Base-by-base conservation (phyloP, 2,329 filamentous ascomycete genomes). In the Pseudofabraea citricarpa region DNA sequence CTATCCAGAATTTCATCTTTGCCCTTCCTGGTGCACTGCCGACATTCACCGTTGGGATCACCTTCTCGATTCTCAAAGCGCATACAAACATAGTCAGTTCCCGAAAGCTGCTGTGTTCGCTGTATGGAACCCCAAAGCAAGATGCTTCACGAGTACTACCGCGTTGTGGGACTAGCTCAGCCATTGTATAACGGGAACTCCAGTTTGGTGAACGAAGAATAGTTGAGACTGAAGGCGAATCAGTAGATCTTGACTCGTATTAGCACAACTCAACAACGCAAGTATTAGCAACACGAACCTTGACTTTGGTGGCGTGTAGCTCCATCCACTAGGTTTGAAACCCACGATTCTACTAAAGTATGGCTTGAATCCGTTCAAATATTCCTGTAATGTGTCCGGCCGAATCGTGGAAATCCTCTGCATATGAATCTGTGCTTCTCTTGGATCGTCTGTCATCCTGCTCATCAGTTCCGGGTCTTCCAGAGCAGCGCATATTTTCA, bases 341-440 rank as follows among this genome's bases (percentile, higher is more conserved):
- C 90, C 93, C 15, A 97, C 85, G 36, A 95, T 81, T 41, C 87
- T 84, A 12, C 81, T 81, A 63, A 97, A 98, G 54, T 88, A 82
- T 6, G 86, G 83, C 50, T 84, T 85, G 68, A 89, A 87, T 26
- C 78, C 74, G 55, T 84, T 79, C 5, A 97, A 77, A 57, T 98
- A 98, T 48, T 95, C 90, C 51, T 88, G 82, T 1, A 98, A 74
- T 0, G 91, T 95, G 53, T 96, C 90, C 24, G 90, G 83, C 20
- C 90, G 83, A 53, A 98, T 90, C 64, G 97, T 91, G 74, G 93
- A 93, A 8, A 98, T 74, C 56, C 87, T 90, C 56, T 95, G 94
- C 90, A 98, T 96, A 66, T 98, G 93, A 0, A 98, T 90, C 64
- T 97, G 91, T 0, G 93, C 93, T 56, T 88, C 87, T 18, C 77